Base-by-base conservation (phyloP, 768 basidiomycete genomes). In the Tricholoma flavovirens region DNA sequence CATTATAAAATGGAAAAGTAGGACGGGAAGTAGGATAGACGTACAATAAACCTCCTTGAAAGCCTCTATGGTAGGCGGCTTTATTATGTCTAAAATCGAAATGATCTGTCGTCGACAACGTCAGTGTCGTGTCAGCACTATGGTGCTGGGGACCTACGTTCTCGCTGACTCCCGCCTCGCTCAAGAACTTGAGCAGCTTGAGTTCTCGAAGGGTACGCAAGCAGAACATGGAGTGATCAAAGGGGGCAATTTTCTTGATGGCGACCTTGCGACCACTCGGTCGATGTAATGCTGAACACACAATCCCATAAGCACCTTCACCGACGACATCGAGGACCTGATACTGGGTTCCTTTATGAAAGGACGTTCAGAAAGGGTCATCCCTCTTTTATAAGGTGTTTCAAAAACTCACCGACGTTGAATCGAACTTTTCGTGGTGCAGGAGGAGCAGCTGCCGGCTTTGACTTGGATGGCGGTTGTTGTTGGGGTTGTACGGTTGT, bases 221-320 rank as follows among this genome's bases (percentile, higher is more conserved):
- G 67, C 90, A 92, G 74, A 94, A 95, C 90, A 96, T 93, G 56
- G 93, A 87, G 67, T 95, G 93, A 69, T 96, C 94, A 63, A 96
- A 97, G 5, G 93, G 93, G 0, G 89, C 86, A 73, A 97, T 93
- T 75, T 91, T 91, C 80, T 97, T 97, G 78, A 97, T 94, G 54
- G 95, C 95, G 58, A 98, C 96, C 71, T 93, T 93, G 57, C 91
- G 87, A 52, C 87, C 85, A 52, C 89, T 90, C 2, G 92, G 87
- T 59, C 83, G 70, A 68, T 98, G 94, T 3, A 94, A 75, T 4
- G 95, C 95, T 21, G 94, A 95, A 71, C 90, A 93, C 58, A 98
- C 95, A 66, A 96, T 90, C 51, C 96, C 96, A 67, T 96, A 95
- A 51, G 93, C 93, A 22, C 93, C 90, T 68, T 93, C 90, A 49